These are phyloP conservation scores for Serendipita vermifera DNA, from an alignment of 768 basidiomycete species.

Conservation along the genomic window DNA sequence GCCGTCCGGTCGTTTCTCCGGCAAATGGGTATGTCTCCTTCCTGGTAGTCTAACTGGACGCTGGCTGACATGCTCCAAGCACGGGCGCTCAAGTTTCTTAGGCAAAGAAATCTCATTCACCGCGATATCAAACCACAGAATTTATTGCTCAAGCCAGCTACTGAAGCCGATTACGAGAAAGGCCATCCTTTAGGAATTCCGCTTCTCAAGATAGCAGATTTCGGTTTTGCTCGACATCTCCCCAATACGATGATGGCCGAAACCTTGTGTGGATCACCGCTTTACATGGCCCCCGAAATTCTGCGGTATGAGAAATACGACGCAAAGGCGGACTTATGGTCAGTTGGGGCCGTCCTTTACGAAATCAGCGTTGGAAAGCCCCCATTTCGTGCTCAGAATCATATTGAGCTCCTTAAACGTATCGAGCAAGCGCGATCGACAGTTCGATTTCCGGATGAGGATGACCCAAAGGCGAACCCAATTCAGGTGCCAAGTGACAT, in stretches of 20 bases:
- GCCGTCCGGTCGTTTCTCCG: conserved; percentile 86
- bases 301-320: conserved; percentile 95
- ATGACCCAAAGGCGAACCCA: conserved; percentile 39
- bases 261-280: conserved; percentile 90
- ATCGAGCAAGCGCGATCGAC: conserved; percentile 78
- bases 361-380: conserved; percentile 91
- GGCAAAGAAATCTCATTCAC: conserved; percentile 82
- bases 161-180: conserved; percentile 61
- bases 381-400: conserved; percentile 91
- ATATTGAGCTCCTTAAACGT: conserved; percentile 86
- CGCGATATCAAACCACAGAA: conserved; percentile 98
- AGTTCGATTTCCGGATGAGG: conserved; percentile 90
- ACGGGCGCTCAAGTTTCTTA: conserved; percentile 83
- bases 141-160: conserved; percentile 73
- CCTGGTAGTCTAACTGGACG: neutral
- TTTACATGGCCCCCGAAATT: conserved; percentile 99
- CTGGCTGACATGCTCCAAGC: conserved; percentile 34
- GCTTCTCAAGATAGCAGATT: conserved; percentile 93
- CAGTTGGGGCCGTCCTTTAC: conserved; percentile 90
- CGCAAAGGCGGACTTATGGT: conserved; percentile 96
- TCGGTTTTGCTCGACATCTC: conserved; percentile 89
- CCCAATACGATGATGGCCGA: conserved; percentile 93
- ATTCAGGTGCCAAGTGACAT: conserved; percentile 65
- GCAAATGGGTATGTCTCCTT: conserved; percentile 54
- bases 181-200: conserved; percentile 90